These are phyloP conservation scores for Clavispora fructus DNA, from an alignment of 805 yeast genomes.

Conservation along the genomic window DNA sequence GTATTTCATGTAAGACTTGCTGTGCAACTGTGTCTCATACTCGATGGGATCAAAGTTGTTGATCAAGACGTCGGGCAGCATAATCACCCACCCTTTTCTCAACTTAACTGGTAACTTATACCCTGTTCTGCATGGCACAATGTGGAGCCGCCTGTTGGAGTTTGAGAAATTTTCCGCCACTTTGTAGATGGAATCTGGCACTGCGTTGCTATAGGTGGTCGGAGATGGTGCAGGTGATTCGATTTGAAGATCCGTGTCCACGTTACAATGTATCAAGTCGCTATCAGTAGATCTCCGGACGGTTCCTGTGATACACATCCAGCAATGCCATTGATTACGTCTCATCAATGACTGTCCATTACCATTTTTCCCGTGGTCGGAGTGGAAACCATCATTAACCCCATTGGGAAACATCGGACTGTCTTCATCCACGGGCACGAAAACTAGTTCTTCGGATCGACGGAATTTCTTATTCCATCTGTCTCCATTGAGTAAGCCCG, in stretches of 20 bases:
- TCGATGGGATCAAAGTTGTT: slow-evolving; percentile 52
- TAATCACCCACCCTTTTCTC: slow-evolving; percentile 87
- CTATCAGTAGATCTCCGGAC: slow-evolving; percentile 80
- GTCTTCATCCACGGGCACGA: slow-evolving; percentile 61
- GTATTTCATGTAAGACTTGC: slow-evolving; percentile 26
- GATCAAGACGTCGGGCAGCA: slow-evolving; percentile 77
- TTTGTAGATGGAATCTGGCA: slow-evolving; percentile 69
- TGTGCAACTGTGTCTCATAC: slow-evolving; percentile 27
- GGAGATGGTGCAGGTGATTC: slow-evolving; percentile 31
- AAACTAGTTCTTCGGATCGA: slow-evolving; percentile 84
- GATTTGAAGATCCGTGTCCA: slow-evolving; percentile 81
- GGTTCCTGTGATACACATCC: slow-evolving; percentile 97
- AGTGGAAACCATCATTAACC: slow-evolving; percentile 28
- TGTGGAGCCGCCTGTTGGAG: slow-evolving; percentile 77
- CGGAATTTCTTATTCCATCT: slow-evolving; percentile 62
- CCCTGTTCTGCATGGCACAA: slow-evolving; percentile 71
- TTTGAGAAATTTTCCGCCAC: slow-evolving; percentile 87
- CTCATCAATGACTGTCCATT: slow-evolving; percentile 41
- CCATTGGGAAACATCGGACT: slow-evolving; percentile 61
- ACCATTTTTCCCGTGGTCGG: slow-evolving; percentile 9
- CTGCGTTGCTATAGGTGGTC: slow-evolving; percentile 18
- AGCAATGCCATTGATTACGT: slow-evolving; percentile 90
- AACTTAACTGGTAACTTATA: slow-evolving; percentile 54
- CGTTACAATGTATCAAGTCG: slow-evolving; percentile 84
- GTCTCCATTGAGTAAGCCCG: slow-evolving; percentile 46